Percentiles rank a stretch among this genome's conserved stretches.
Conservation (phyloP, 2,329 filamentous ascomycete genomes). For the Parafenestella ontariensis region DNA sequence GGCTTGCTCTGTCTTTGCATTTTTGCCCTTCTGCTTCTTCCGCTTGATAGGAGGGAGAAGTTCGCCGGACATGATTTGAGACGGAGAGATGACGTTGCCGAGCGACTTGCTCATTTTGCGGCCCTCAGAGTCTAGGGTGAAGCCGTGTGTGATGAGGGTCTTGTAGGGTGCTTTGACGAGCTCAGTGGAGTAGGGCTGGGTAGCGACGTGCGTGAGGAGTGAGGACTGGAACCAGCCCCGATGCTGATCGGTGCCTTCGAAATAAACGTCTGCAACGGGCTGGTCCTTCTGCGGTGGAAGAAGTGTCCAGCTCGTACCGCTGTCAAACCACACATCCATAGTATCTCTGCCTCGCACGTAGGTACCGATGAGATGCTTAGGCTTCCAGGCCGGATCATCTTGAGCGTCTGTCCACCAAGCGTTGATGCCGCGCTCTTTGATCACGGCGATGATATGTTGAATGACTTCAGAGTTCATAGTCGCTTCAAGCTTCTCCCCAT, state of each 20-base stretch:
- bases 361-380: constrained; percentile 63
- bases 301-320: constrained; percentile 86
- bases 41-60: constrained; percentile 73
- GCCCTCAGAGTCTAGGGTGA: constrained; percentile 86
- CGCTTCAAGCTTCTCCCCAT: constrained; percentile 67
- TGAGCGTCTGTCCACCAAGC: constrained; percentile 89
- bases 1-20: constrained; percentile 34
- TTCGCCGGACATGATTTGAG: constrained; percentile 84
- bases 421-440: constrained; percentile 81
- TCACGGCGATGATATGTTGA: constrained; percentile 80
- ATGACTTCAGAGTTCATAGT: constrained; percentile 82
- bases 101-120: constrained; percentile 99
- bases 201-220: constrained; percentile 82
- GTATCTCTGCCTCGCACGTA: constrained; percentile 87
- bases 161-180: constrained; percentile 73
- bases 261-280: constrained; percentile 79
- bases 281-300: constrained; percentile 40
- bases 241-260: constrained; percentile 95
- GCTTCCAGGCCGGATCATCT: constrained; percentile 80
- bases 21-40: constrained; percentile 63
- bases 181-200: constrained; percentile 49
- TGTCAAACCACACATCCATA: constrained; percentile 99
- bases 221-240: constrained; percentile 99
- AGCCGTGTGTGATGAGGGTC: constrained; percentile 92
- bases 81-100: constrained; percentile 83